These are phyloP conservation scores for Auriscalpium orientale DNA, from an alignment of 768 basidiomycete genomes.

Conservation along the genomic window DNA sequence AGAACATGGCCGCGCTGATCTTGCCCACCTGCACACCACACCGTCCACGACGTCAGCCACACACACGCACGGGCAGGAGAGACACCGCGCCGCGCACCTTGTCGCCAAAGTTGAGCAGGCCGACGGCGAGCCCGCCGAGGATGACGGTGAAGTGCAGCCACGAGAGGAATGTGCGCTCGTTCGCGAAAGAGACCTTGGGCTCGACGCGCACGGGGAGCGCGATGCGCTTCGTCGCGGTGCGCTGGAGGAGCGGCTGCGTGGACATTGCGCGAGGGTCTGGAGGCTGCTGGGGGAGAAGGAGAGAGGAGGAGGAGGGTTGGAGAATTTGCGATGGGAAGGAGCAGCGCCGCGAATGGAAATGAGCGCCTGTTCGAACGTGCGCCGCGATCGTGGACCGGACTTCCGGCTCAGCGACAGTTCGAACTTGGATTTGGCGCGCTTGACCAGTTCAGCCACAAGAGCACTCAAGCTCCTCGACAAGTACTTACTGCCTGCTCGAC, in stretches of 20 bases:
- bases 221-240: constrained; percentile 89
- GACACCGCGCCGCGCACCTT: constrained; percentile 42
- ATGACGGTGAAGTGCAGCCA: constrained; percentile 99
- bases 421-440: too few relatives aligned
- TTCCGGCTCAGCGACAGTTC: too few relatives aligned
- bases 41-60: background rate
- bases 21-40: constrained; percentile 62
- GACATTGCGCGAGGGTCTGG: constrained; percentile 52
- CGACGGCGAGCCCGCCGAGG: constrained; percentile 91
- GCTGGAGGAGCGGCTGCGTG: constrained; percentile 93
- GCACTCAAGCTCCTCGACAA: background rate
- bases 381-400: background rate
- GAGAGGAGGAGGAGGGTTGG: background rate
- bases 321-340: background rate
- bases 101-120: constrained; percentile 96
- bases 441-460: too few relatives aligned
- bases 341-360: background rate
- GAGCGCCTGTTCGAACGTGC: background rate
- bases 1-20: constrained; percentile 96
- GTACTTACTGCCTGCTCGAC: background rate
- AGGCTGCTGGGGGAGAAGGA: background rate
- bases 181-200: constrained; percentile 92
- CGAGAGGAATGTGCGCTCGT: constrained; percentile 93
- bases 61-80: background rate
- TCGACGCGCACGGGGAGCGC: constrained; percentile 93